These are phyloP conservation scores for Beta macrorhiza DNA, from an alignment of 179 eudicot species.

Conservation along the genomic window DNA sequence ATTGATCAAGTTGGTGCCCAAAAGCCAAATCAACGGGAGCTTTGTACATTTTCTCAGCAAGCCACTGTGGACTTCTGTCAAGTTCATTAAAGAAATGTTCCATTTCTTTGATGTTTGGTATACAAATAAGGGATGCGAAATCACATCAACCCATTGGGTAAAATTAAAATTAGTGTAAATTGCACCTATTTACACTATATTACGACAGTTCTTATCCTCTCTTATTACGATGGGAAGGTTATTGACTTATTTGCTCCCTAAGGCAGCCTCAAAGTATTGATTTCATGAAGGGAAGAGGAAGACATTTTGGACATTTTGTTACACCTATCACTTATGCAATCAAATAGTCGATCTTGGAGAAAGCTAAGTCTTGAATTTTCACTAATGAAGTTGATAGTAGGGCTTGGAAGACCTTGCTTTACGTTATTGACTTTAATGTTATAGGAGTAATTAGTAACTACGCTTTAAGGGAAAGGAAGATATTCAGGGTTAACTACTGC, in stretches of 20 bases:
- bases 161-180: not conserved
- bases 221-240: not conserved
- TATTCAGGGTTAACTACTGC: not conserved
- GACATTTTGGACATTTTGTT: not conserved
- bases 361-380: not conserved
- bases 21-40: too few relatives aligned
- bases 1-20: too few relatives aligned
- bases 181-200: not conserved
- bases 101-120: not conserved
- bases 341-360: not conserved
- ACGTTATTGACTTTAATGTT: not conserved
- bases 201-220: not conserved
- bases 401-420: not conserved
- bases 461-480: not conserved
- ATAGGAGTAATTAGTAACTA: too few relatives aligned
- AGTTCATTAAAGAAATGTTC: not conserved
- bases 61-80: too few relatives aligned
- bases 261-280: not conserved
- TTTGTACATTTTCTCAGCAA: too few relatives aligned
- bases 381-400: not conserved
- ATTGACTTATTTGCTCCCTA: not conserved
- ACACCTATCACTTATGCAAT: too few relatives aligned
- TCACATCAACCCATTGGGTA: not conserved
- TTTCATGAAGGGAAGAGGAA: not conserved
- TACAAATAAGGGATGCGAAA: not conserved